Conservation (phyloP, 768 basidiomycete genomes). For the Kwoniella newhampshirensis region DNA sequence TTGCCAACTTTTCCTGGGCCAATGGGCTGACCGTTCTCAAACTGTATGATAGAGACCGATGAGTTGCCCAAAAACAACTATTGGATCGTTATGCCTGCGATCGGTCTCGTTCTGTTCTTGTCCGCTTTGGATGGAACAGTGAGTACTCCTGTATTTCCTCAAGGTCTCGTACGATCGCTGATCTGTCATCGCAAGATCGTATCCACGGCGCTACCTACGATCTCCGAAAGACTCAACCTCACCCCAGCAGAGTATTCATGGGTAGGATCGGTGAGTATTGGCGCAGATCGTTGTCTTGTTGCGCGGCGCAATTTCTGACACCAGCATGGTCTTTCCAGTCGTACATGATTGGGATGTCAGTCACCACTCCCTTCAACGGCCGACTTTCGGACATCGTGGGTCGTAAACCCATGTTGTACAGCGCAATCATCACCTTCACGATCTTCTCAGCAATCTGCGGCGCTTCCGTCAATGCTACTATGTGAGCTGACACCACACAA, state of each 20-base stretch:
- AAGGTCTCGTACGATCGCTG: neutral
- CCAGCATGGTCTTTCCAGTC: constrained; percentile 10
- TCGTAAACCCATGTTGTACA: constrained; percentile 45
- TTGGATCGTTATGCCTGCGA: constrained; percentile 40
- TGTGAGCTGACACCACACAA: constrained; percentile 11
- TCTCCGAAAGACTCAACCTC: constrained; percentile 38
- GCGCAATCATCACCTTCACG: constrained; percentile 40
- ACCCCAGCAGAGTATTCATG: constrained; percentile 45
- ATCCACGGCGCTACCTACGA: constrained; percentile 44
- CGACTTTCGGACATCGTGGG: constrained; percentile 47
- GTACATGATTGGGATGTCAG: constrained; percentile 30
- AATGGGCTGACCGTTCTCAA: too few species aligned
- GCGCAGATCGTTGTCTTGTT: too few species aligned
- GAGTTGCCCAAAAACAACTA: constrained; percentile 45
- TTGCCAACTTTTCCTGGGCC: too few species aligned
- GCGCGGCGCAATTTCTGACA: neutral
- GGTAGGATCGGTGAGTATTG: constrained; percentile 40
- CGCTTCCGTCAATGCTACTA: constrained; percentile 35
- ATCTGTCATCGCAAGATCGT: constrained; percentile 22
- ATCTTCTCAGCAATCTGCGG: constrained; percentile 47
- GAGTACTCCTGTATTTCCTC: neutral
- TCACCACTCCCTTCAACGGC: constrained; percentile 38
- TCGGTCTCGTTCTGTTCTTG: constrained; percentile 33
- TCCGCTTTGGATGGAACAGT: constrained; percentile 39
- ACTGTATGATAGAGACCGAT: too few species aligned